A percentile compares a stretch with the other conserved stretches of the same genome.
Evolutionary conservation across 306 rosid species (phyloP).

Genomic region (Cucurbita moschata): DNA sequence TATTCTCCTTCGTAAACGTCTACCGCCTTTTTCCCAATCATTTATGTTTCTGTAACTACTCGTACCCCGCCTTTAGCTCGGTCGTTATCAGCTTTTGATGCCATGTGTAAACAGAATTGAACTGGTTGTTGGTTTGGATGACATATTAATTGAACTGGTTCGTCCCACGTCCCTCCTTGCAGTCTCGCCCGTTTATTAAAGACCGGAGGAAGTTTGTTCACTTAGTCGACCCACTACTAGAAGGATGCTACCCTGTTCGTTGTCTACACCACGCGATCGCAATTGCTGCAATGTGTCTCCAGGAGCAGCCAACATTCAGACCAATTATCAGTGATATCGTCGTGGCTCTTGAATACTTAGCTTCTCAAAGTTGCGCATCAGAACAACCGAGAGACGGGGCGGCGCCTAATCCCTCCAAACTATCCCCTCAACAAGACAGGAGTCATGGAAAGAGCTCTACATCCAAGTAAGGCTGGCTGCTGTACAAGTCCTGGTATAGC

Average conservation of each 20-base stretch:
- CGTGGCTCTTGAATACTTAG: constrained; percentile 80
- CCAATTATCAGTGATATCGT: constrained; percentile 80
- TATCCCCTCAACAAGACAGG: constrained; percentile 21
- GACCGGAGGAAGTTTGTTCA: constrained; percentile 36
- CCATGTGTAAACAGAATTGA: too few relatives aligned
- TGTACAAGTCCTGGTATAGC: constrained; percentile 5
- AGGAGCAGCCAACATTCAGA: constrained; percentile 75
- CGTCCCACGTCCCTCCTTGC: background rate
- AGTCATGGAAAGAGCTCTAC: constrained; percentile 23
- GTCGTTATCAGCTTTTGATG: too few relatives aligned
- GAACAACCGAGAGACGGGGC: constrained; percentile 6
- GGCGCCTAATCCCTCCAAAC: constrained; percentile 8
- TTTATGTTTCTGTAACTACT: too few relatives aligned
- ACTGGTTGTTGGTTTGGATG: too few relatives aligned
- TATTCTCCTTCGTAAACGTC: too few relatives aligned
- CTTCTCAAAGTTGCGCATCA: constrained; percentile 28
- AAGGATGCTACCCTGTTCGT: constrained; percentile 59
- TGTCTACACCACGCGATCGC: constrained; percentile 93
- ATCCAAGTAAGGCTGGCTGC: constrained; percentile 15
- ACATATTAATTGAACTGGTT: too few relatives aligned
- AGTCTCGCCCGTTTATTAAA: constrained; percentile 48
- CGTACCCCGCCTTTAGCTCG: too few relatives aligned
- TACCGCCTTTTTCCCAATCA: too few relatives aligned
- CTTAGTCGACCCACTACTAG: constrained; percentile 60
- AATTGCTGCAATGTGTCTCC: constrained; percentile 88